phyloP scores from a whole-genome alignment of 2,329 filamentous ascomycete genomes.

The Plenodomus biglobosus region DNA sequence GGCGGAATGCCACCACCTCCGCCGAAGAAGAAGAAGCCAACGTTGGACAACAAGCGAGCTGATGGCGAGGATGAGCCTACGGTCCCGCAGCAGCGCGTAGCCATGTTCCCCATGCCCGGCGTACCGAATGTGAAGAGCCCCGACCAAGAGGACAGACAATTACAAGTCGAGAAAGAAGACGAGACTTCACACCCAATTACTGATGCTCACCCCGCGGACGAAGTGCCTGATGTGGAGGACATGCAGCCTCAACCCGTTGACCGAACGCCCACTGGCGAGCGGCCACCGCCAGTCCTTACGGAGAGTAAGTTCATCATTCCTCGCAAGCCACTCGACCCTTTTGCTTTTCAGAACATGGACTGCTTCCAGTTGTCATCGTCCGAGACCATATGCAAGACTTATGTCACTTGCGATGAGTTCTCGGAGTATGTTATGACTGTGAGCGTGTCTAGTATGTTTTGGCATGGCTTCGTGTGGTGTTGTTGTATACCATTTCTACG shows the following conservation, averaged over 20 bases:
- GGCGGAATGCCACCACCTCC: conserved; percentile 45
- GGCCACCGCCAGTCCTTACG: conserved; percentile 48
- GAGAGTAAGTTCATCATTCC: conserved; percentile 55
- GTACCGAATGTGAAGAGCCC: conserved; percentile 61
- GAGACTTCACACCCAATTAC: conserved; percentile 48
- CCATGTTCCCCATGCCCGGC: conserved; percentile 68
- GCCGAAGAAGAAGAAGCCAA: conserved; percentile 52
- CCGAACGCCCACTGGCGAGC: conserved; percentile 43
- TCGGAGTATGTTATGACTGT: conserved; percentile 44
- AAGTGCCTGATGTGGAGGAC: conserved; percentile 60
- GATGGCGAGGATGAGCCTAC: conserved; percentile 41
- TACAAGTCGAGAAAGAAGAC: conserved; percentile 55
- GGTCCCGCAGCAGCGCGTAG: conserved; percentile 48
- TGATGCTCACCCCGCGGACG: conserved; percentile 47
- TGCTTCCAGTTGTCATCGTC: conserved; percentile 28
- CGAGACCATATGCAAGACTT: conserved; percentile 39
- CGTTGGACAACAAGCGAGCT: conserved; percentile 40
- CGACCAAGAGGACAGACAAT: conserved; percentile 48
- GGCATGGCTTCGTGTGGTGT: neutral
- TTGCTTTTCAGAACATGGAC: conserved; percentile 20
- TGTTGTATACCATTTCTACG: neutral
- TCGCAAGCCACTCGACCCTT: conserved; percentile 35
- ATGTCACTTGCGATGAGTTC: conserved; percentile 33
- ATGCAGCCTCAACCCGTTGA: conserved; percentile 47
- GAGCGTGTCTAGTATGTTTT: conserved; percentile 44